A percentile compares a stretch with the other conserved stretches of the same genome.
Conservation (phyloP, 768 basidiomycete genomes). For the Boletales sp. region DNA sequence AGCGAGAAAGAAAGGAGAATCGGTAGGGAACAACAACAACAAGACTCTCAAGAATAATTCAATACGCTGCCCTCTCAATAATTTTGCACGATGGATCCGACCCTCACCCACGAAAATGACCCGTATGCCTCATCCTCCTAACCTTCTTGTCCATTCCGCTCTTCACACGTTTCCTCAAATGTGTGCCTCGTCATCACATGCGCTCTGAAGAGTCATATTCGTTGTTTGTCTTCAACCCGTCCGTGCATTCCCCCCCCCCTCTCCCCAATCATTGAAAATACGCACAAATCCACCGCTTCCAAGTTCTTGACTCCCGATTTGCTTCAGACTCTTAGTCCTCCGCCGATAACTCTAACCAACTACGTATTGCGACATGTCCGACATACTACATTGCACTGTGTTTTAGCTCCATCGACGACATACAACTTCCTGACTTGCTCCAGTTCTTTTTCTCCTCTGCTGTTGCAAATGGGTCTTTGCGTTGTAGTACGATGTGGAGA, state of each 20-base stretch:
- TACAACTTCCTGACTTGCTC: constrained; percentile 22
- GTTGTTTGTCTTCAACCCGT: constrained; percentile 20
- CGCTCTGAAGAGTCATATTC: constrained; percentile 16
- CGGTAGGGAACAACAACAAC: constrained; percentile 77
- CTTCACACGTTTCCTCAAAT: constrained; percentile 9
- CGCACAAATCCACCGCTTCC: constrained; percentile 18
- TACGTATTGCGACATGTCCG: constrained; percentile 26
- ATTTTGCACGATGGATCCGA: constrained; percentile 16
- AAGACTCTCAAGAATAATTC: constrained; percentile 55
- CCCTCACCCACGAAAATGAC: constrained; percentile 7
- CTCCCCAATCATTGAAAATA: constrained; percentile 19
- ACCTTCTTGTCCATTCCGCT: constrained; percentile 27
- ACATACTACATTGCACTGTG: constrained; percentile 34
- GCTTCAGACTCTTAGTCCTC: constrained; percentile 12
- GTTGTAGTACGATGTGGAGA: constrained; percentile 1
- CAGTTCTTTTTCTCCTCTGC: constrained; percentile 1
- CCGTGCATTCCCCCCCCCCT: constrained; percentile 16
- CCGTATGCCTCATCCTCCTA: constrained; percentile 24
- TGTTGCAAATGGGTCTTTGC: constrained; percentile 5
- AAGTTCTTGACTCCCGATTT: constrained; percentile 27
- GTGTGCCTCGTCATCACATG: constrained; percentile 9
- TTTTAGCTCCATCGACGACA: constrained; percentile 23
- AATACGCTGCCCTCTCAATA: neutral
- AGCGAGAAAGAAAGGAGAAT: constrained; percentile 94
- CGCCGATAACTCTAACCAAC: constrained; percentile 22